Base-by-base conservation (phyloP, 768 basidiomycete species). In the Phaffia tasmanica region DNA sequence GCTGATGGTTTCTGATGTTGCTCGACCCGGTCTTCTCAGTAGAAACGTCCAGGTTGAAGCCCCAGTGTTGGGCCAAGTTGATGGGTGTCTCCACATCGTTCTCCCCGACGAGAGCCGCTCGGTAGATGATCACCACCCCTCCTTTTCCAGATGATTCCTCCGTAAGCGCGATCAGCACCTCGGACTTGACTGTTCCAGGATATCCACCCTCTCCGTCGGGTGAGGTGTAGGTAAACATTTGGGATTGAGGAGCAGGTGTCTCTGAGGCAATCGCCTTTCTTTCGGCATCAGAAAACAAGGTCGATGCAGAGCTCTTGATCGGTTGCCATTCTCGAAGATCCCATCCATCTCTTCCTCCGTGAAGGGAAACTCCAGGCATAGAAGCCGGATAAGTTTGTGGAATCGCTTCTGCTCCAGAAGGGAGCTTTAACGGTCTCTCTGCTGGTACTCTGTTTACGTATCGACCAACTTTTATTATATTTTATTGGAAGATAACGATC, bases 11-110 rank as follows among this genome's bases (percentile, higher is more conserved):
- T 16, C 53, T 53, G n/a, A 63, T 57, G 54, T 32, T 56, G 19
- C 25, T 56, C 5, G 29, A 18, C 42, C 47, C 5, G 30, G 27
- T 5, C 46, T 58, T 21, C 42, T 48, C 32, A 48, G 27, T 1
- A 16, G 67, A 69, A n/a, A 63, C 67, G 5, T 64, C 63, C 27
- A 69, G 58, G 51, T 69, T 69, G 51, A 69, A 69, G 19, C 62
- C 67, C 61, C 29, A 42, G 35, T 21, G 23, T 53, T 53, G 67
- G 16, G 67, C 63, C 29, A 69, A 30, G 29, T 69, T 69, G 58
- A 63, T 59, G 6, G 63, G 62, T 35, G 62, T 69, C 63, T 69
- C 67, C 23, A 42, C 23, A 3, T 46, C 47, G 9, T 25, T 53
- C 16, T 56, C 58, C 25, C 53, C 62, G n/a, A 50, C 48, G 42